These are phyloP conservation scores for Malassezia sympodialis DNA, from an alignment of 1,284 basidiomycete genomes.

Conservation along the genomic window DNA sequence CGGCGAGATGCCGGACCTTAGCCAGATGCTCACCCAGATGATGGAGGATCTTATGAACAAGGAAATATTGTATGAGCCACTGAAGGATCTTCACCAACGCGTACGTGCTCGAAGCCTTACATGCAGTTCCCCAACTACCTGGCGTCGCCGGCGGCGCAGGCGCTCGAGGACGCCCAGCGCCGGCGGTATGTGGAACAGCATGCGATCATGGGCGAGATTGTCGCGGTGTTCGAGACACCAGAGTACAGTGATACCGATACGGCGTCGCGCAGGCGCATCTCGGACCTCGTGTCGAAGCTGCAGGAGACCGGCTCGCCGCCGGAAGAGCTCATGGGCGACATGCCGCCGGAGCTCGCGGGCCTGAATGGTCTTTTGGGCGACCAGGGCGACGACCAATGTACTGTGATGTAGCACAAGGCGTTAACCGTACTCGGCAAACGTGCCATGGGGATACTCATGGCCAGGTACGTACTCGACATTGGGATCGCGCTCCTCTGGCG, in stretches of 20 bases:
- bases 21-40: conserved; percentile 74
- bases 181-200: conserved; percentile 63
- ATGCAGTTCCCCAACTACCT: conserved; percentile 76
- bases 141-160: conserved; percentile 46
- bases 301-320: conserved; percentile 79
- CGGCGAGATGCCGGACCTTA: conserved; percentile 51
- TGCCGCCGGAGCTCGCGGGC: conserved; percentile 58
- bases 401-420: conserved; percentile 27
- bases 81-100: conserved; percentile 57
- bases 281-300: conserved; percentile 70
- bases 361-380: conserved; percentile 29
- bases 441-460: conserved; percentile 3
- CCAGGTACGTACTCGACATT: background rate
- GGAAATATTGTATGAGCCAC: conserved; percentile 80
- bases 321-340: conserved; percentile 76
- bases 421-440: conserved; percentile 1
- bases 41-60: conserved; percentile 89
- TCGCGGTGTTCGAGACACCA: conserved; percentile 64
- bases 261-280: conserved; percentile 55
- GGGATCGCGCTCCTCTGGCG: background rate
- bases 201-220: conserved; percentile 58
- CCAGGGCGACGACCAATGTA: conserved; percentile 28
- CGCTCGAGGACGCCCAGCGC: conserved; percentile 58
- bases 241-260: conserved; percentile 55
- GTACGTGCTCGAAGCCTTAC: background rate